Base-by-base conservation (phyloP, 2,329 filamentous ascomycete species). In the Exophiala spinifera region DNA sequence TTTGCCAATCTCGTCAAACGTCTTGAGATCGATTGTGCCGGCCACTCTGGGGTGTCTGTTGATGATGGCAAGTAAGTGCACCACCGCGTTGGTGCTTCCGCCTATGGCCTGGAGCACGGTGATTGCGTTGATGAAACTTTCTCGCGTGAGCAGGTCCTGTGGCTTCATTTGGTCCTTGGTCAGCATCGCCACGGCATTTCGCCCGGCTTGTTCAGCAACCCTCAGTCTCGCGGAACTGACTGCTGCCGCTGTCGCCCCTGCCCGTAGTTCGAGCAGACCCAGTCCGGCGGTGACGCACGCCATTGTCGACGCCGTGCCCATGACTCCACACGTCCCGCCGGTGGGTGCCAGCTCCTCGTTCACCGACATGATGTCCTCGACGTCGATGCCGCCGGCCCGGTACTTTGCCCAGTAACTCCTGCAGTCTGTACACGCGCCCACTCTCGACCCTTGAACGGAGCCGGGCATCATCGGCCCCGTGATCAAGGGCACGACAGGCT, bases 381-480 rank as follows among this genome's bases (percentile, higher is more conserved):
- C 80, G 58, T 88, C 85, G 6, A 89, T 79, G 4, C 77, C 74
- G 0, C 84, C 84, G 0, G 84, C 85, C 15, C 86, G 74, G 53
- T 81, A 89, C 0, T 76, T 79, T 0, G 85, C 86, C 87, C 87
- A 90, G 58, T 87, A 88, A 63, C 82, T 87, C 10, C 87, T 75
- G 55, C 86, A 90, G 62, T 90, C 87, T 0, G 87, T 90, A 57
- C 87, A 90, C 4, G 87, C 87, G 1, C 87, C 86, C 1, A 90
- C 79, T 0, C 86, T 73, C 1, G 76, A 73, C 0, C 86, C 86
- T 11, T 77, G 74, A 14, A 61, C 55, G 36, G 80, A 87, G 0
- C 86, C 87, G 0, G 86, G 85, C 80, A 89, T 83, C 85, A 90
- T 89, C 0, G 87, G 86, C 0, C 86, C 86, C 0, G 86, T 89